phyloP scores from a whole-genome alignment of 352 stramenopile species.

The Globisporangium mamillatum region DNA sequence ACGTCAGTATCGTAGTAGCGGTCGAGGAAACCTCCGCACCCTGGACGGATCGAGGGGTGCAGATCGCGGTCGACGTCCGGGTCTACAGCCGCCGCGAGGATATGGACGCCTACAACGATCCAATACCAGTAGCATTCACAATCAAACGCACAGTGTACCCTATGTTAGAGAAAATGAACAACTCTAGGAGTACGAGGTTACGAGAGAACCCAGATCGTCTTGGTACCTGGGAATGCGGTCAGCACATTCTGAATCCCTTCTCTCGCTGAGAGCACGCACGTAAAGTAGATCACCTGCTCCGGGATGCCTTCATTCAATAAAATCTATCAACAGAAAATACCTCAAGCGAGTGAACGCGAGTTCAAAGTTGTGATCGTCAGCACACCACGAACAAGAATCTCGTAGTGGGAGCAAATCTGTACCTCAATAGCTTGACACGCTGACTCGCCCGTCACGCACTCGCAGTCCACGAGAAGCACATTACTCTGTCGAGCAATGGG shows the following conservation, averaged over 20 bases:
- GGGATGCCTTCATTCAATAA: constrained; percentile 9
- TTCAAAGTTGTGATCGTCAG: not conserved
- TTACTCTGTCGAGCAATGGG: not conserved
- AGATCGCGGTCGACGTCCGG: not conserved
- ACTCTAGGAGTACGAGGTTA: no score
- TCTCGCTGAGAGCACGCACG: constrained; percentile 11
- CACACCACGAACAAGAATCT: not conserved
- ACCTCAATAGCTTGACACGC: constrained; percentile 16
- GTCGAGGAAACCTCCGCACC: constrained; percentile 10
- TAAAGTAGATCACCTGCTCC: constrained; percentile 15
- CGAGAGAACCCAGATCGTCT: no score
- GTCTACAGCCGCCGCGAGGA: constrained; percentile 6
- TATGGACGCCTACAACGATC: not conserved
- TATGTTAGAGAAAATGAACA: not conserved
- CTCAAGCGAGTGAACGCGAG: not conserved
- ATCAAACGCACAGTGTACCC: not conserved
- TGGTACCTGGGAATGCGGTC: constrained; percentile 3
- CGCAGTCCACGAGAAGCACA: constrained; percentile 14
- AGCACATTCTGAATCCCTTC: constrained; percentile 10
- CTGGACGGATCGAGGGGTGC: constrained; percentile 3
- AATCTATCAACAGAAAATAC: constrained; percentile 4
- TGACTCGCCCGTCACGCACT: constrained; percentile 15
- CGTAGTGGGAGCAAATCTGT: not conserved
- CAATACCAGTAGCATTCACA: not conserved
- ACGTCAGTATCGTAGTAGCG: constrained; percentile 12